phyloP scores from a whole-genome alignment of 352 stramenopile species.

The Globisporangium paddicum region DNA sequence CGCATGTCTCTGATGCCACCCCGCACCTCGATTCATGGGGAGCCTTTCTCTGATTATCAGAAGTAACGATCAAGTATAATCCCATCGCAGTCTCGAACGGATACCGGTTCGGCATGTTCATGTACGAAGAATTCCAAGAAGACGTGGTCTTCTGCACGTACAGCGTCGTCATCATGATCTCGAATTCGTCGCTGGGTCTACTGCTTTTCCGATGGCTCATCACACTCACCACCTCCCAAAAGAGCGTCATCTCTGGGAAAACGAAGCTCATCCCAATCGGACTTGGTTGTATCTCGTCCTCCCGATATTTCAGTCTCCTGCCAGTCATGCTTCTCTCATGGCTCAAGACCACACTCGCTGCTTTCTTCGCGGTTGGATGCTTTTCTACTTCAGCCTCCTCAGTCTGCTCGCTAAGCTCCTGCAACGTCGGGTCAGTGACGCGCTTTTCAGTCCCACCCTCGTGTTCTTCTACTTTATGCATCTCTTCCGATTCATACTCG shows the following conservation, averaged over 20 bases:
- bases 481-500: slow-evolving; percentile 15
- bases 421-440: slow-evolving; percentile 29
- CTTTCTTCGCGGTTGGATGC: slow-evolving; percentile 21
- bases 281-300: neutral
- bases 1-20: too few relatives aligned
- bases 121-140: neutral
- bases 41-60: too few relatives aligned
- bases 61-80: too few relatives aligned
- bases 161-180: neutral
- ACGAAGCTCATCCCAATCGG: too few relatives aligned
- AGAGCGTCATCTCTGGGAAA: too few relatives aligned
- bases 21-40: neutral
- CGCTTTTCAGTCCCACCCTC: slow-evolving; percentile 35
- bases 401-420: slow-evolving; percentile 36
- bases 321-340: neutral
- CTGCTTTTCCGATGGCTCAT: neutral
- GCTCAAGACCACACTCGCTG: slow-evolving; percentile 11
- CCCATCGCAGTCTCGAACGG: neutral
- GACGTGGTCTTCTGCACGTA: neutral
- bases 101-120: neutral
- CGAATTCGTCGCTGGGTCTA: neutral
- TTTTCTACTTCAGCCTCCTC: slow-evolving; percentile 25
- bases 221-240: too few relatives aligned
- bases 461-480: slow-evolving; percentile 30
- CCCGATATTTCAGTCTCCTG: neutral